Evolutionary conservation across 495 filamentous ascomycete species (phyloP).

Genomic region (Daldinia bambusicola): DNA sequence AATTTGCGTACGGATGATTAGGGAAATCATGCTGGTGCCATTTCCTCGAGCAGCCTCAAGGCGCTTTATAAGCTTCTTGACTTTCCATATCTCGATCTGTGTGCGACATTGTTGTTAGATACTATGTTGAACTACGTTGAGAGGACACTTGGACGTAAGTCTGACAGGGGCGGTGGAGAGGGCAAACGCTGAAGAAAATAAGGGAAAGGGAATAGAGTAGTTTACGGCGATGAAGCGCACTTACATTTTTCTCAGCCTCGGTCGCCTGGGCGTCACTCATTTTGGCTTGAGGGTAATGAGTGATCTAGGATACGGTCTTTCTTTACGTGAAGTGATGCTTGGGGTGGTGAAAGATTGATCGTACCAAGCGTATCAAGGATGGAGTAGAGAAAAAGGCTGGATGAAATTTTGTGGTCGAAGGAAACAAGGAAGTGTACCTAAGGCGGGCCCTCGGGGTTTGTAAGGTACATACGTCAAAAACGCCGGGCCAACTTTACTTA

Average conservation of each 20-base stretch:
- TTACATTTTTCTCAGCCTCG: slow-evolving; percentile 97
- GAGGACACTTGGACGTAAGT: slow-evolving; percentile 19
- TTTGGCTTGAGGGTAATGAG: slow-evolving; percentile 59
- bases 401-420: slow-evolving; percentile 39
- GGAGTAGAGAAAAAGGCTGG: slow-evolving; percentile 24
- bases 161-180: slow-evolving; percentile 9
- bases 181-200: background rate
- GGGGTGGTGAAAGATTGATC: slow-evolving; percentile 20
- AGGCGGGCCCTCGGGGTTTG: slow-evolving; percentile 37
- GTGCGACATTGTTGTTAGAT: slow-evolving; percentile 12
- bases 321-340: slow-evolving; percentile 29
- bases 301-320: slow-evolving; percentile 37
- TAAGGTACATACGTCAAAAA: slow-evolving; percentile 25
- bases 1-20: slow-evolving; percentile 85
- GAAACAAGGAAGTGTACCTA: slow-evolving; percentile 34
- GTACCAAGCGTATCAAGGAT: slow-evolving; percentile 18
- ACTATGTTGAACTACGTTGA: slow-evolving; percentile 24
- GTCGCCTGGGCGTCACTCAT: slow-evolving; percentile 91
- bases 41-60: slow-evolving; percentile 93
- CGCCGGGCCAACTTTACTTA: too few relatives aligned
- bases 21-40: slow-evolving; percentile 97
- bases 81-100: slow-evolving; percentile 79
- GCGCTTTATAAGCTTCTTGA: slow-evolving; percentile 98
- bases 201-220: background rate
- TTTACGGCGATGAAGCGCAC: slow-evolving; percentile 37